A percentile compares a stretch with the other conserved stretches of the same genome.
phyloP scores from a whole-genome alignment of 2,329 filamentous ascomycete species.

The Aureobasidium sp. region DNA sequence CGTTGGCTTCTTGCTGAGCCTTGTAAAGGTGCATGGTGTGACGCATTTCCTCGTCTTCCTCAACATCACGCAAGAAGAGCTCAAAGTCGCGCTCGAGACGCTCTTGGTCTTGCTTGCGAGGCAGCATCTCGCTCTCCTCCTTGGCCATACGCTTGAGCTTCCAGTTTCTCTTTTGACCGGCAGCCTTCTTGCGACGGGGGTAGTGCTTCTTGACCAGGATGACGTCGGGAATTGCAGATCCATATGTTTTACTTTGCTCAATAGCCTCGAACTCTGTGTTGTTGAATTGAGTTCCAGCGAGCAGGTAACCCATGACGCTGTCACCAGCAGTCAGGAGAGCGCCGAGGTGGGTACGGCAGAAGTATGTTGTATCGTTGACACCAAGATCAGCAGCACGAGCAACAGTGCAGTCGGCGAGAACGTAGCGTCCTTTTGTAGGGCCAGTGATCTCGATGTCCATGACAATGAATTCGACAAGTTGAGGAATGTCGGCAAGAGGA shows the following conservation, averaged over 20 bases:
- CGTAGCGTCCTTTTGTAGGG: constrained; percentile 66
- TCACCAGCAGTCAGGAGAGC: constrained; percentile 80
- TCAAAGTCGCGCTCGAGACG: constrained; percentile 91
- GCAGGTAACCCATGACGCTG: constrained; percentile 87
- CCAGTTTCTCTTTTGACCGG: constrained; percentile 62
- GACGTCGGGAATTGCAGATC: constrained; percentile 78
- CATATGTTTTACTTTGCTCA: constrained; percentile 68
- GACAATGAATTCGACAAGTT: constrained; percentile 86
- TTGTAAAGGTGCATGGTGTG: constrained; percentile 84
- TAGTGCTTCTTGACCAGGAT: constrained; percentile 97
- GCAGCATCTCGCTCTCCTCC: constrained; percentile 81
- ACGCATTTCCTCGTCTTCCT: constrained; percentile 86
- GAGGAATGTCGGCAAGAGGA: constrained; percentile 73
- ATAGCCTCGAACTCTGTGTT: constrained; percentile 76
- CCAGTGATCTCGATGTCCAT: constrained; percentile 82
- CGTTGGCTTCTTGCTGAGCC: constrained; percentile 44
- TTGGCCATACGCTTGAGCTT: constrained; percentile 86
- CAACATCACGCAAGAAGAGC: constrained; percentile 92
- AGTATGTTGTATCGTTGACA: constrained; percentile 78
- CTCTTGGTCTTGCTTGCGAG: constrained; percentile 81
- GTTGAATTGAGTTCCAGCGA: constrained; percentile 89
- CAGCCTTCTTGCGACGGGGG: constrained; percentile 67
- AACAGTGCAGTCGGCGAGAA: constrained; percentile 80
- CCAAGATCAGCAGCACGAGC: constrained; percentile 82
- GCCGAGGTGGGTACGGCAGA: constrained; percentile 83